Conservation (phyloP, 177 flowering plant species). For the Vitis hybrid region DNA sequence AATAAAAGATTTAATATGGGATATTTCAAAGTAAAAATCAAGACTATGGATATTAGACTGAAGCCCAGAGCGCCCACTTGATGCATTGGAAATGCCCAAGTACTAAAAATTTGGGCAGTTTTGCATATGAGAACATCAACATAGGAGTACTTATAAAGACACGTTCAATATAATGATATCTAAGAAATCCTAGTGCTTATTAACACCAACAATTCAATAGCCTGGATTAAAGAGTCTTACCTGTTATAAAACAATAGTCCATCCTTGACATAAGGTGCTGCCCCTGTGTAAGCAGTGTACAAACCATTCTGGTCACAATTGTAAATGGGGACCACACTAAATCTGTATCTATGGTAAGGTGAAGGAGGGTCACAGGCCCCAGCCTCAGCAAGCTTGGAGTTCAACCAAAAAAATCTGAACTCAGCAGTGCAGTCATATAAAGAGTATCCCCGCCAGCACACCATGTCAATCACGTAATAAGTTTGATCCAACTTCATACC, state of each 20-base stretch:
- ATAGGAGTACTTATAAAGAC: too few relatives aligned
- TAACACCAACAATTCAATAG: background rate
- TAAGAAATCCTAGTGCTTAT: background rate
- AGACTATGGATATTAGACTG: too few relatives aligned
- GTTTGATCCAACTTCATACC: slow-evolving; percentile 78
- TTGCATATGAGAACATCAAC: too few relatives aligned
- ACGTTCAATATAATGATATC: too few relatives aligned
- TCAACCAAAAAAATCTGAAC: slow-evolving; percentile 95
- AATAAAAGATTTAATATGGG: background rate
- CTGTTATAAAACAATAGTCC: slow-evolving; percentile 90
- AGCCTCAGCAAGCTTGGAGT: slow-evolving; percentile 82
- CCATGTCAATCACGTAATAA: slow-evolving; percentile 92
- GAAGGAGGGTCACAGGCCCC: slow-evolving; percentile 88
- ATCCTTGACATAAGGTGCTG: slow-evolving; percentile 77
- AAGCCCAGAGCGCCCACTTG: too few relatives aligned
- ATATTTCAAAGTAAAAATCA: too few relatives aligned
- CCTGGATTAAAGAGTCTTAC: slow-evolving; percentile 36
- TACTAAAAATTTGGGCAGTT: too few relatives aligned
- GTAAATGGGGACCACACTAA: slow-evolving; percentile 69
- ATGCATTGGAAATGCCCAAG: too few relatives aligned
- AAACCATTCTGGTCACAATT: slow-evolving; percentile 75
- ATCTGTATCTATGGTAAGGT: slow-evolving; percentile 66
- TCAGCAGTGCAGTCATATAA: slow-evolving; percentile 89
- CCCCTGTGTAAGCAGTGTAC: slow-evolving; percentile 61
- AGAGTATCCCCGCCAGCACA: slow-evolving; percentile 93